Evolutionary conservation across 371 early-diverging fungal species (phyloP).

Genomic region (Batrachochytrium dendrobatidis): DNA sequence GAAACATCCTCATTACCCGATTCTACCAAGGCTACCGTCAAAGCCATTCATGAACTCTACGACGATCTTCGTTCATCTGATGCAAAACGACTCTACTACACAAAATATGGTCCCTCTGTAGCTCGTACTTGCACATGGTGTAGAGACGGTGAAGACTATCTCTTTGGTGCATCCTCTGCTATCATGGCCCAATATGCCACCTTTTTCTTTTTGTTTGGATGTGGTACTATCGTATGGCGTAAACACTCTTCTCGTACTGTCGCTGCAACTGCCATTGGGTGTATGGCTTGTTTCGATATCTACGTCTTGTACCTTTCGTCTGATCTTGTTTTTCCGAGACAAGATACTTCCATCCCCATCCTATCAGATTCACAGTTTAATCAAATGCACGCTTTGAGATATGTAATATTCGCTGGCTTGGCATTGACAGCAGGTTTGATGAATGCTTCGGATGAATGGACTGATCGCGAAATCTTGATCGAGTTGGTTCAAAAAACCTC

Average conservation of each 20-base stretch:
- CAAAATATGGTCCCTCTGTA: not conserved
- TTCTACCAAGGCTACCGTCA: not conserved
- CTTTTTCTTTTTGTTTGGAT: not conserved
- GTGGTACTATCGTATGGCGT: not conserved
- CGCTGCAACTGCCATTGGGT: not conserved
- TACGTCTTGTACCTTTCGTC: not conserved
- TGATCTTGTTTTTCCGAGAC: not conserved
- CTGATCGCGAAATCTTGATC: not conserved
- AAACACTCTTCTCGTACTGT: not conserved
- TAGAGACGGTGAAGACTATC: not conserved
- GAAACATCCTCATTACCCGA: not conserved
- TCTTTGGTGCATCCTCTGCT: not conserved
- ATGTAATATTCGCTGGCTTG: not conserved
- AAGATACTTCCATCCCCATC: too few relatives aligned
- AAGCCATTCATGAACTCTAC: not conserved
- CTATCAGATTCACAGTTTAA: constrained; percentile 8
- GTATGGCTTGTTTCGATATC: not conserved
- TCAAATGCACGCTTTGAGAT: not conserved
- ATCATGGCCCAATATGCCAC: not conserved
- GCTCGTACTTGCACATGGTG: not conserved
- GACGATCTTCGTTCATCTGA: not conserved
- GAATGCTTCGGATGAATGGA: not conserved
- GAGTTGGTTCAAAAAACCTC: not conserved
- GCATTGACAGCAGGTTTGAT: not conserved
- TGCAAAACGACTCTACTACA: not conserved